Conservation (phyloP, 768 basidiomycete species). For the Lactarius tabidus region DNA sequence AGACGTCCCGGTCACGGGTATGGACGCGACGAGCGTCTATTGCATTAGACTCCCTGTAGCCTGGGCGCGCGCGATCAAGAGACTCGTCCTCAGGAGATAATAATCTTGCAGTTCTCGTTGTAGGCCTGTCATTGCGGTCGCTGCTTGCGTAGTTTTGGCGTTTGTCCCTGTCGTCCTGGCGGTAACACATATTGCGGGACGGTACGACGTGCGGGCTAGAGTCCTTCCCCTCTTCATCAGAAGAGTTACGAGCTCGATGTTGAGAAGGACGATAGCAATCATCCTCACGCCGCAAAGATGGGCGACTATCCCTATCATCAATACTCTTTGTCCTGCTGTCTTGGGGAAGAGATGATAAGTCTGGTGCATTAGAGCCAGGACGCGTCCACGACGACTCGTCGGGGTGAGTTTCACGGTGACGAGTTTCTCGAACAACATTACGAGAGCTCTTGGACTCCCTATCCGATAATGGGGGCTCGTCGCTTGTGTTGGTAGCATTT, state of each 20-base stretch:
- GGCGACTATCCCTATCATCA: conserved; percentile 15
- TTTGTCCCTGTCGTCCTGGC: conserved; percentile 14
- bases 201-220: conserved; percentile 2
- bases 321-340: conserved; percentile 19
- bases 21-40: conserved; percentile 9
- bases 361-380: conserved; percentile 11
- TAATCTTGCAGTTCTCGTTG: conserved; percentile 4
- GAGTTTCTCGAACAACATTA: conserved; percentile 9
- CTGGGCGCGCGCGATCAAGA: conserved; percentile 14
- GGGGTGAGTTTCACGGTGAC: conserved; percentile 7
- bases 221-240: conserved; percentile 21
- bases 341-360: conserved; percentile 13
- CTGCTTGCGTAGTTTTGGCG: conserved; percentile 9
- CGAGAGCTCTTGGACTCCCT: conserved; percentile 20
- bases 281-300: conserved; percentile 14
- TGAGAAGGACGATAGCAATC: conserved; percentile 18
- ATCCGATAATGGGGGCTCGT: conserved; percentile 15
- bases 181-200: conserved; percentile 8
- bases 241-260: conserved; percentile 4
- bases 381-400: conserved; percentile 25
- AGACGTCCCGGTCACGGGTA: conserved; percentile 19
- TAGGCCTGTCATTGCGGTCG: conserved; percentile 7
- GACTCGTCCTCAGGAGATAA: conserved; percentile 13
- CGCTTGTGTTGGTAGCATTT: conserved; percentile 9
- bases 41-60: conserved; percentile 15